phyloP scores from a whole-genome alignment of 2,329 filamentous ascomycete species.

The Moelleriella libera region DNA sequence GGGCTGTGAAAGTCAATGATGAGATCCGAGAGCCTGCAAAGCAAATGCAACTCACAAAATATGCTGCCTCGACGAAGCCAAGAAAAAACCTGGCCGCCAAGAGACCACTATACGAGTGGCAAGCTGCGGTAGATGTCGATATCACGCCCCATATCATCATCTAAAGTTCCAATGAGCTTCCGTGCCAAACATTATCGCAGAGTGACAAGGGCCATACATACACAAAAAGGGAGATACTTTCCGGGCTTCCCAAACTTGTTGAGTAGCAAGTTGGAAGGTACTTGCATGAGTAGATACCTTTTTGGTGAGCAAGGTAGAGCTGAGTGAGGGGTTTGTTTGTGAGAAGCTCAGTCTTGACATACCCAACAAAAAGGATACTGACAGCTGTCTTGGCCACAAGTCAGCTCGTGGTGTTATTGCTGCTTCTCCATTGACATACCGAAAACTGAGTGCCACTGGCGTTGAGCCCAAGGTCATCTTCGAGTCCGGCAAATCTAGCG shows the following conservation, averaged over 20 bases:
- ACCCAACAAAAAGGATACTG: constrained; percentile 36
- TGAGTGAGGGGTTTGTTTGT: not conserved
- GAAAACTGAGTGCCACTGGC: constrained; percentile 7
- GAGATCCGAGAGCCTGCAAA: not conserved
- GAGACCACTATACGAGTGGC: constrained; percentile 16
- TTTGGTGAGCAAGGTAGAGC: not conserved
- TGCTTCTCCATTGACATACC: constrained; percentile 1
- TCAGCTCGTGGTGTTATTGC: constrained; percentile 2
- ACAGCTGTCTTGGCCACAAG: constrained; percentile 23
- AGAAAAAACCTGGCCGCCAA: constrained; percentile 23
- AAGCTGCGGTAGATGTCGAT: constrained; percentile 22
- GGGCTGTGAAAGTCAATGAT: constrained; percentile 17
- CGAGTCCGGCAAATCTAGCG: constrained; percentile 13
- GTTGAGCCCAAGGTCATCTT: constrained; percentile 38
- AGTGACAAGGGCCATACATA: constrained; percentile 11
- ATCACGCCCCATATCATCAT: constrained; percentile 35
- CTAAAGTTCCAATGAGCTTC: constrained; percentile 9
- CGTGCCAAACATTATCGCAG: not conserved
- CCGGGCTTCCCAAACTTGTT: constrained; percentile 36
- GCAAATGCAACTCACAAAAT: constrained; percentile 19
- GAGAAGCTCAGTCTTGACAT: constrained; percentile 1
- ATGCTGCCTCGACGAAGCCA: constrained; percentile 23
- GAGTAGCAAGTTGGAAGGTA: constrained; percentile 35
- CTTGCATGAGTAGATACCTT: constrained; percentile 34
- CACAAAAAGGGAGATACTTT: constrained; percentile 28